phyloP scores from a whole-genome alignment of 2,329 filamentous ascomycete species.

The Fusarium metavorans region DNA sequence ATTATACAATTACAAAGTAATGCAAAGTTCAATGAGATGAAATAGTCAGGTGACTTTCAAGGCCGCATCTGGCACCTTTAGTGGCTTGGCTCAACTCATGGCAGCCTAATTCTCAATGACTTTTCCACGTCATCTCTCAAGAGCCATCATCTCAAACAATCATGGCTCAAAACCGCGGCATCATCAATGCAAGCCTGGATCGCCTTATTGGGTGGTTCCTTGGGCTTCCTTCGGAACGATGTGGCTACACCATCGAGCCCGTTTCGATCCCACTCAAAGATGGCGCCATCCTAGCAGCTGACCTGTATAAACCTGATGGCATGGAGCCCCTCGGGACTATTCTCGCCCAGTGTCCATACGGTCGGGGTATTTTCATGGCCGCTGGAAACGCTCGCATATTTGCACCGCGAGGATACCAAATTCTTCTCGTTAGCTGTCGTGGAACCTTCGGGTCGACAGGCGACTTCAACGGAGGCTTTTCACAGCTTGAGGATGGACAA shows the following conservation, averaged over 20 bases:
- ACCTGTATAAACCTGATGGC: not conserved
- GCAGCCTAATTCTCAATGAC: not conserved
- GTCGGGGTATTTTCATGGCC: not conserved
- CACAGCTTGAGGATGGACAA: not conserved
- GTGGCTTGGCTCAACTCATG: not conserved
- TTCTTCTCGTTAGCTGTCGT: not conserved
- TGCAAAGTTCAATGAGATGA: not conserved
- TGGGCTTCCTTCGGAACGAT: not conserved
- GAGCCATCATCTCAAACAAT: not conserved
- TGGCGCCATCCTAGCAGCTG: not conserved
- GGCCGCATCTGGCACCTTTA: not conserved
- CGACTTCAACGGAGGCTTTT: not conserved
- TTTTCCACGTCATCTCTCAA: not conserved
- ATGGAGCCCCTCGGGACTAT: not conserved
- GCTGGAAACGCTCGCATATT: not conserved
- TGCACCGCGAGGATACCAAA: not conserved
- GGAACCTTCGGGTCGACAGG: not conserved
- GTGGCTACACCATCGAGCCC: not conserved
- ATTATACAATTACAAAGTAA: fast-evolving
- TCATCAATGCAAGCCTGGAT: not conserved
- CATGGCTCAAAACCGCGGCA: not conserved
- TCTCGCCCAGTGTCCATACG: not conserved
- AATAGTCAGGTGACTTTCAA: not conserved
- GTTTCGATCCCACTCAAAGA: not conserved
- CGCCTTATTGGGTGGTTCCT: not conserved